Percentiles rank a stretch among this genome's conserved stretches.
These are phyloP conservation scores for Achaetomiella virescens DNA, from an alignment of 495 filamentous ascomycete species.

Conservation along the genomic window DNA sequence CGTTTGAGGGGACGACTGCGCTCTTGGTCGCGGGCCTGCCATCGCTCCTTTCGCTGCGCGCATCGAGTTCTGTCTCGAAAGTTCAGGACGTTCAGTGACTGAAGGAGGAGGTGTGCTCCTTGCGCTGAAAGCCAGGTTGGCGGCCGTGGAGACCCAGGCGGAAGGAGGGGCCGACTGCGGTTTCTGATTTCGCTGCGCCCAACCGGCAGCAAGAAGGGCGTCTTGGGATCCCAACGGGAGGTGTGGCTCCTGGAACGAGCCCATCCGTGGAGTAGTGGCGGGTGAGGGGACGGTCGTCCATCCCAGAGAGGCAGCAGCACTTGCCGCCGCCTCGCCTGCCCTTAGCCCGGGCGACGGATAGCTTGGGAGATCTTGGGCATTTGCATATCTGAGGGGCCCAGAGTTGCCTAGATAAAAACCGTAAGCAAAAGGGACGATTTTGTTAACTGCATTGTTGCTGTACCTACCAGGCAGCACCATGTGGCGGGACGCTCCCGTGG, in stretches of 20 bases:
- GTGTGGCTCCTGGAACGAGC: conserved; percentile 38
- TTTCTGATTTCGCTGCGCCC: conserved; percentile 49
- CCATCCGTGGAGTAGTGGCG: neutral
- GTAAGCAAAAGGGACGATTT: conserved; percentile 17
- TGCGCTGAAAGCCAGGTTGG: conserved; percentile 47
- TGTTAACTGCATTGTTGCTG: neutral
- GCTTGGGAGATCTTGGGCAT: conserved; percentile 59
- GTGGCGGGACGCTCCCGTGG: neutral
- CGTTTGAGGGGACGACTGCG: conserved; percentile 56
- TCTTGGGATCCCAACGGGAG: conserved; percentile 64
- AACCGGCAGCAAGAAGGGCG: conserved; percentile 60
- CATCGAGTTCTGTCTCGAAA: conserved; percentile 51
- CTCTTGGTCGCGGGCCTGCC: conserved; percentile 52
- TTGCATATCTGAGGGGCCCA: conserved; percentile 60
- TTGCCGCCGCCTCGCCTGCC: conserved; percentile 59
- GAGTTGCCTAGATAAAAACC: conserved; percentile 30
- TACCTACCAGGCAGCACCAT: conserved; percentile 2
- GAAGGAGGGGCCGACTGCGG: conserved; percentile 33
- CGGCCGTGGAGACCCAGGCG: conserved; percentile 52
- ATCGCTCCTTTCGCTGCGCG: conserved; percentile 70
- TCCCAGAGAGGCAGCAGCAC: conserved; percentile 65
- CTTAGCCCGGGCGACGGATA: conserved; percentile 59
- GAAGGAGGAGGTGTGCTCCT: conserved; percentile 11
- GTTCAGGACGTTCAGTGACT: conserved; percentile 8
- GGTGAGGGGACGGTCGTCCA: conserved; percentile 46